Percentiles rank a stretch among this genome's conserved stretches.
These are phyloP conservation scores for Carpinus fangiana DNA, from an alignment of 306 rosid species.

Conservation along the genomic window DNA sequence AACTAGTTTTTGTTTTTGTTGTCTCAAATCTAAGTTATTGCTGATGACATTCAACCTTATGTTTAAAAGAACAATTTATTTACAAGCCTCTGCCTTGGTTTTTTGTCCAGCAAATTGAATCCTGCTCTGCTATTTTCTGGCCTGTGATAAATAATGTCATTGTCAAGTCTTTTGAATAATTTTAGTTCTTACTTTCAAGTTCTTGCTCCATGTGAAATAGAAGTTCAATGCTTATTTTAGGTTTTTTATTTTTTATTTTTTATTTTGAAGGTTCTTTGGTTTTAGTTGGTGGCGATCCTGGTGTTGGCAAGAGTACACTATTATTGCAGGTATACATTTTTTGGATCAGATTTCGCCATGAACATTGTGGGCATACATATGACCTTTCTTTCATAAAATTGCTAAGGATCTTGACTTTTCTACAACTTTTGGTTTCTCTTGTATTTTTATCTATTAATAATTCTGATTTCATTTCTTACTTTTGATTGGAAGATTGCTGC, in stretches of 20 bases:
- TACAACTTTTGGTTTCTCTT: neutral
- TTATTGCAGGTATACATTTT: conserved; percentile 66
- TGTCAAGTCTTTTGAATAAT: neutral
- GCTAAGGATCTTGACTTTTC: neutral
- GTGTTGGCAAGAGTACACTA: conserved; percentile 97
- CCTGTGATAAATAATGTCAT: neutral
- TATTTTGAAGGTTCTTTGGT: conserved; percentile 74
- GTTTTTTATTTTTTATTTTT: neutral
- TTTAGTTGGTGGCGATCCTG: conserved; percentile 94
- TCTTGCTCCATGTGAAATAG: conserved; percentile 5
- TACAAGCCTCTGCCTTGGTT: neutral
- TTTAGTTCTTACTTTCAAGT: conserved; percentile 18
- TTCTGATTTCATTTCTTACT: conserved; percentile 24
- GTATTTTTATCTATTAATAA: conserved; percentile 1
- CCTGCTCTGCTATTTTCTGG: neutral
- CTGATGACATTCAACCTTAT: neutral
- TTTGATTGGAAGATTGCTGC: conserved; percentile 68
- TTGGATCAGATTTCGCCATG: conserved; percentile 6
- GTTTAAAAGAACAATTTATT: neutral
- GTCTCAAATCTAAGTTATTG: neutral
- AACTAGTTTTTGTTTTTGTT: neutral
- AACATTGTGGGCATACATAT: neutral
- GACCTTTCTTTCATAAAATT: neutral
- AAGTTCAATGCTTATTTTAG: conserved; percentile 21
- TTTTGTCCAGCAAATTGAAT: neutral